phyloP scores from a whole-genome alignment of 768 basidiomycete species.

The Steccherinum ochraceum region DNA sequence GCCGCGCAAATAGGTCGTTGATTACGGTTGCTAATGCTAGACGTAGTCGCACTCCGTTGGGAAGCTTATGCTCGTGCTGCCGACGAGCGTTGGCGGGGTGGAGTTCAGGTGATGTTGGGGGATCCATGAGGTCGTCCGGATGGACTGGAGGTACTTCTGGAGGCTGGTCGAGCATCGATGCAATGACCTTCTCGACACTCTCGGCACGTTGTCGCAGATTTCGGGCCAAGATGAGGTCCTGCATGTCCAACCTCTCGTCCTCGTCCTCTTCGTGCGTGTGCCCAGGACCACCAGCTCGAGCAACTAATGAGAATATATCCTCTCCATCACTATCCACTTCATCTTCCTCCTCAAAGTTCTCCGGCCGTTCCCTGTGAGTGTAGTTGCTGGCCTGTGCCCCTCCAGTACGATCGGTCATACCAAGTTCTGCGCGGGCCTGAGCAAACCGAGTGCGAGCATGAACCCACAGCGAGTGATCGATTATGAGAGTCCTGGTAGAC shows the following conservation, averaged over 20 bases:
- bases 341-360: slow-evolving; percentile 73
- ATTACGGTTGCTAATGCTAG: slow-evolving; percentile 71
- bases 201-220: slow-evolving; percentile 68
- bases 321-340: slow-evolving; percentile 63
- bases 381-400: slow-evolving; percentile 57
- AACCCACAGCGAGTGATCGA: slow-evolving; percentile 85
- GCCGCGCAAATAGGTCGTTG: slow-evolving; percentile 77
- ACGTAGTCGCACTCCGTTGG: slow-evolving; percentile 76
- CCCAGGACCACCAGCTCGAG: slow-evolving; percentile 46
- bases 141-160: slow-evolving; percentile 55
- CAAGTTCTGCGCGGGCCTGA: slow-evolving; percentile 79
- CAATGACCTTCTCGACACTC: slow-evolving; percentile 76
- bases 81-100: slow-evolving; percentile 23
- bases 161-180: slow-evolving; percentile 74
- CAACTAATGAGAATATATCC: slow-evolving; percentile 33
- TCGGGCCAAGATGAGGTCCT: slow-evolving; percentile 59
- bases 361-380: slow-evolving; percentile 59
- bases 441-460: slow-evolving; percentile 76
- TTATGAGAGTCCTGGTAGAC: slow-evolving; percentile 81
- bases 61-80: slow-evolving; percentile 55
- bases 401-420: slow-evolving; percentile 78
- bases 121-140: slow-evolving; percentile 46
- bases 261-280: slow-evolving; percentile 50
- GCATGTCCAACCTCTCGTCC: slow-evolving; percentile 46
- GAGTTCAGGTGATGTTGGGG: slow-evolving; percentile 45